Percentiles rank a stretch among this genome's conserved stretches.
phyloP scores from a whole-genome alignment of 805 yeast species.

The Saccharomycopsis malanga region DNA sequence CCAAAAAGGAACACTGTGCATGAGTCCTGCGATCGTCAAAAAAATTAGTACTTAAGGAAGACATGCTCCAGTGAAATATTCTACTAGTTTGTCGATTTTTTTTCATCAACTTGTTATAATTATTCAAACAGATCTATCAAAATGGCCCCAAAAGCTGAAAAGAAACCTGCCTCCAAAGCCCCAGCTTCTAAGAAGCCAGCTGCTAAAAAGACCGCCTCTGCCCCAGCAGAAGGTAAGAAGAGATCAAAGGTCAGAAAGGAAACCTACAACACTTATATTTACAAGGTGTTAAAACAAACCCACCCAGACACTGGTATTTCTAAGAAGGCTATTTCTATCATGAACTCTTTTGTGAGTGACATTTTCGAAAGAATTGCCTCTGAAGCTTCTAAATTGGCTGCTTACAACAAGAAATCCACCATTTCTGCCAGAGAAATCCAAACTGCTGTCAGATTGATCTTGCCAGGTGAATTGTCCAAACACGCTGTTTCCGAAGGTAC shows the following conservation, averaged over 20 bases:
- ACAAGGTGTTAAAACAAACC: constrained; percentile 97
- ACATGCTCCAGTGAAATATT: not conserved
- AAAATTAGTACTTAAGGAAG: not conserved
- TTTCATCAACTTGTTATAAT: not conserved
- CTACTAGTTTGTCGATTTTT: not conserved
- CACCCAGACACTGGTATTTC: constrained; percentile 99
- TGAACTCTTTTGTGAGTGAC: constrained; percentile 97
- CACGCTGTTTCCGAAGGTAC: constrained; percentile 99
- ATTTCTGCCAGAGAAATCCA: constrained; percentile 97
- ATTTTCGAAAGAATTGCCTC: constrained; percentile 96
- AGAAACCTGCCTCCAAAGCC: constrained; percentile 84
- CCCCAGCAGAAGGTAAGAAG: constrained; percentile 57
- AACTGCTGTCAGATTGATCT: constrained; percentile 95
- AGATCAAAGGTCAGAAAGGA: constrained; percentile 95
- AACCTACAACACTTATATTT: constrained; percentile 94
- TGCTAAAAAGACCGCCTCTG: constrained; percentile 81
- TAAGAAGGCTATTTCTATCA: constrained; percentile 95
- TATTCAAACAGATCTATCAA: constrained; percentile 25
- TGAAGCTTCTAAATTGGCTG: constrained; percentile 97
- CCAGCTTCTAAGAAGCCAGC: constrained; percentile 96
- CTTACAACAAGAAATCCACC: constrained; percentile 96
- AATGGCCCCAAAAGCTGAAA: constrained; percentile 62
- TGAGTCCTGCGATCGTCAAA: not conserved
- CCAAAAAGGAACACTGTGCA: not conserved
- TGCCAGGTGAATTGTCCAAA: constrained; percentile 98